Base-by-base conservation (phyloP, 2,329 filamentous ascomycete genomes). In the Pseudocercospora fuligena region DNA sequence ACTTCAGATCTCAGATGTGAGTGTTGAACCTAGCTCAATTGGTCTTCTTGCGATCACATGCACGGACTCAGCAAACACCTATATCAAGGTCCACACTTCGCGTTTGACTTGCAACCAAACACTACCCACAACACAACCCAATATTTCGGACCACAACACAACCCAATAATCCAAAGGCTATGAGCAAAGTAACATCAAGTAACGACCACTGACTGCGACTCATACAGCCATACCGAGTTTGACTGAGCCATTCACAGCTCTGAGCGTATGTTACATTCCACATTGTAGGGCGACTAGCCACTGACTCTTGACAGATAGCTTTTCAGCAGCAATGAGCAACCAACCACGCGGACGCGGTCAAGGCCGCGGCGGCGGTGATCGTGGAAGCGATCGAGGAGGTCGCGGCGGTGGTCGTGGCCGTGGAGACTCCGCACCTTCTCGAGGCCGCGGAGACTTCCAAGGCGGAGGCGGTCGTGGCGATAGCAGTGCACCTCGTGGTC, bases 401-500 rank as follows among this genome's bases (percentile, higher is more conserved):
- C 54, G 60, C 25, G 61, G 70, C 53, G 66, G 70, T 21, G 63
- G 57, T 29, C 58, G 61, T 16, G 60, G 61, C 12, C 71, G 73
- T 54, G 69, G 72, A 36, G 70, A 66, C 60, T 54, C 40, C 40
- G 53, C 70, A 31, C n/a, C n/a, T 21, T 21, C 31, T 19, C 59
- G 53, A 12, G 71, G 72, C 31, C 68, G 73, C 57, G 71, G 75
- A 63, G 71, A 72, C 64, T 70, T 72, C 14, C 62, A 67, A 33
- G 67, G 72, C 27, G 77, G 23, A 72, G 33, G 12, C 5, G 33
- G 12, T 16, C 33, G 33, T 11, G 33, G 33, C 12, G 33, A 36
- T 14, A 16, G 33, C 33, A 16, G 33, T 36, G 33, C 33, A 2
- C 33, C 33, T 29, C 58, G 61, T 21, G 63, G 71, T 53, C 40